Conservation (phyloP, 805 yeast genomes). For the Candida quercuum region DNA sequence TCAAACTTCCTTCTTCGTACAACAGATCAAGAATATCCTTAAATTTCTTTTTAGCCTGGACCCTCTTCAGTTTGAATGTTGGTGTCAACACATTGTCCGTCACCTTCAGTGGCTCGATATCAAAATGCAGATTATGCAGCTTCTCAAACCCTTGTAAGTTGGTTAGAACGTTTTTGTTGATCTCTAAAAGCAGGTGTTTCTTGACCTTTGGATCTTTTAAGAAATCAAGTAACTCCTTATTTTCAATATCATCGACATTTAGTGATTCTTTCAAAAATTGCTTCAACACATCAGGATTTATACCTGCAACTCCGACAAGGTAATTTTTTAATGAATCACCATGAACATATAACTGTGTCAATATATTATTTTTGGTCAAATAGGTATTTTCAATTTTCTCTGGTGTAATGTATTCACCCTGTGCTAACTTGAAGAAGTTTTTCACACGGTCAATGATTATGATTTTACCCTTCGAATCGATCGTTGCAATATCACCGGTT, state of each 20-base stretch:
- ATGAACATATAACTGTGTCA: conserved; percentile 45
- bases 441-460: conserved; percentile 57
- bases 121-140: conserved; percentile 47
- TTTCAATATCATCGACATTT: conserved; percentile 3
- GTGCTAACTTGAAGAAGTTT: conserved; percentile 58
- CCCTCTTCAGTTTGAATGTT: conserved; percentile 52
- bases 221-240: conserved; percentile 9
- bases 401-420: conserved; percentile 58
- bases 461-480: conserved; percentile 31
- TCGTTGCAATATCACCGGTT: conserved; percentile 51
- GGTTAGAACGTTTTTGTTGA: conserved; percentile 33
- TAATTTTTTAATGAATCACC: conserved; percentile 50
- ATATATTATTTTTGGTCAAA: conserved; percentile 34
- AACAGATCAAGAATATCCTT: conserved; percentile 33
- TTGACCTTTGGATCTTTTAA: conserved; percentile 18
- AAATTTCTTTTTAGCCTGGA: conserved; percentile 39
- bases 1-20: conserved; percentile 42
- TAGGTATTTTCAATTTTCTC: conserved; percentile 59
- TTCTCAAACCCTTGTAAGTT: conserved; percentile 59
- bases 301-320: conserved; percentile 51
- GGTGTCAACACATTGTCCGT: conserved; percentile 64
- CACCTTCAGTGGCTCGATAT: conserved; percentile 55
- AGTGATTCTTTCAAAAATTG: conserved; percentile 7
- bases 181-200: conserved; percentile 26
- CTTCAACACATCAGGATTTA: conserved; percentile 35